Percentiles rank a stretch among this genome's conserved stretches.
These are phyloP conservation scores for Pythium brassicae DNA, from an alignment of 352 stramenopile genomes.

Conservation along the genomic window DNA sequence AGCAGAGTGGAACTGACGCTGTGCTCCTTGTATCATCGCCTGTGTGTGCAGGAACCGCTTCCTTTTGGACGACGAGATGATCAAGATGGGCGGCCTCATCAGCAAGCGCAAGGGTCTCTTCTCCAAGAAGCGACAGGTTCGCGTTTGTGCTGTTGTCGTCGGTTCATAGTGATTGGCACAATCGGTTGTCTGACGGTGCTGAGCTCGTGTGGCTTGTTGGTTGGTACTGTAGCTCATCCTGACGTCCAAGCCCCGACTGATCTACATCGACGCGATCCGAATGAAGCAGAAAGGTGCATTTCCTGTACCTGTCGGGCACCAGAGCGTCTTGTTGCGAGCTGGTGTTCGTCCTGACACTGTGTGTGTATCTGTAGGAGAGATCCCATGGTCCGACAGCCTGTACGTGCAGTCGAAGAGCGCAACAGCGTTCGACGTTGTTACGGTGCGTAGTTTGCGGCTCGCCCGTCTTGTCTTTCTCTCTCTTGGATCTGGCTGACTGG, in stretches of 20 bases:
- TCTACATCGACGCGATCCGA: constrained; percentile 89
- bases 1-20: not conserved
- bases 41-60: constrained; percentile 56
- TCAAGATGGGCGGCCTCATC: constrained; percentile 81
- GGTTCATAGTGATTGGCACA: not conserved
- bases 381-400: constrained; percentile 81
- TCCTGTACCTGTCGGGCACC: not conserved
- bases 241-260: constrained; percentile 81
- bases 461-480: no score
- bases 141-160: not conserved
- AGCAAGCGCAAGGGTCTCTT: constrained; percentile 88
- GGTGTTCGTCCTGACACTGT: not conserved
- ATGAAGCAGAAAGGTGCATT: constrained; percentile 80
- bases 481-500: no score
- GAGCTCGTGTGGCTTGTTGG: not conserved
- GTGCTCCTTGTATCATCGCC: not conserved
- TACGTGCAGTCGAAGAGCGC: constrained; percentile 85
- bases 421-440: constrained; percentile 85
- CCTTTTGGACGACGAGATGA: constrained; percentile 83
- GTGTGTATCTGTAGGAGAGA: constrained; percentile 37
- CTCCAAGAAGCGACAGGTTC: constrained; percentile 81
- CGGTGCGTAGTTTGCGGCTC: constrained; percentile 26
- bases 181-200: not conserved
- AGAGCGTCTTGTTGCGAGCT: no score
- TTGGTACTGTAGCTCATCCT: constrained; percentile 68